Evolutionary conservation across 257 asterid species (phyloP), one percentile per base, ranked within the genome.

Genomic region (Solanum piurae): DNA sequence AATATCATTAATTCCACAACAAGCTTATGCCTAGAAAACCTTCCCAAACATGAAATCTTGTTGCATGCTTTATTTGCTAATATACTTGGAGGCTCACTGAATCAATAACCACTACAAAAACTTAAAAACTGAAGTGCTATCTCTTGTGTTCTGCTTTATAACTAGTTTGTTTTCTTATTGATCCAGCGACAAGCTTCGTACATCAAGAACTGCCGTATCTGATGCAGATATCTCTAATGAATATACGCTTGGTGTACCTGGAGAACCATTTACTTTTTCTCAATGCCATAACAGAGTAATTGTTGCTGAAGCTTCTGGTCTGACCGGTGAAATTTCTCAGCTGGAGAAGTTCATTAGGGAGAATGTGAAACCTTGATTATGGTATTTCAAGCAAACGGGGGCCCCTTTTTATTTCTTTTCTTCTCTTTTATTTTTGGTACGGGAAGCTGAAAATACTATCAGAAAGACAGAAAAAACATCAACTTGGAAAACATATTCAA

Each of bases 141-240:
- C 46, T 87, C 84, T 89, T 31, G 23, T 60, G 34, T 79, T 69
- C 21, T 34, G 74, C 46, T 6, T 14, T 72, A 27, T 46, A 46
- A 80, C 85, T 27, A 46, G 80, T 71, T 88, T 27, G 66, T 29
- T 60, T 55, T 83, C 86, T 46, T 38, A 76, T 29, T 89, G 80
- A 86, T 64, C 40, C 92, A 95, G 99, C 23, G 98, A 97, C 88
- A 95, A 95, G 93, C 97, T 97, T 87, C 95, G 99, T 37, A 92
- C 94, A 90, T 94, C 98, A 83, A 94, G 98, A 90, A 97, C 97
- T 23, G 90, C 94, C n/a, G 84, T 95, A 31, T 96, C 99, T 40
- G 94, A 95, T 11, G 99, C 98, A 23, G 98, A 95, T 89, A 91
- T 94, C 23, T 88, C 93, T 9, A 89, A 91, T 25, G 98, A 95